Base-by-base conservation (phyloP, 75 land plant species). In the Cunninghamia lanceolata region DNA sequence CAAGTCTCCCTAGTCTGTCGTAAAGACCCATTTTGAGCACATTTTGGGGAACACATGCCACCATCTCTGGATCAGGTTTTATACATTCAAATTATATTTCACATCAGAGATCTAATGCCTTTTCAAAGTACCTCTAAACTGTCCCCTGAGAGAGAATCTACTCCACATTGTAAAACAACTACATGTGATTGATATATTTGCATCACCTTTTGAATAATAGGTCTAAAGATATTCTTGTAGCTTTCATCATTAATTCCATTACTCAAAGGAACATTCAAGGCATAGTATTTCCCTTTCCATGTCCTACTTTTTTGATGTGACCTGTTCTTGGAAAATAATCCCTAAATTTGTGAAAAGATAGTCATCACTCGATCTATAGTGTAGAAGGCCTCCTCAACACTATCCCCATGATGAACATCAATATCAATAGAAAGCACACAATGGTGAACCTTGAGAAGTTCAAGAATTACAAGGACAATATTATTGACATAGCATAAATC, bases 291-390 rank as follows among this genome's bases (percentile, higher is more conserved):
- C 82, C 91, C 91, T 82, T 85, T 85, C 13, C 91, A 85, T 85
- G 73, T 42, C 91, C 91, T 16, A 88, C 45, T 63, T 90, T 89
- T 52, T 68, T 73, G 15, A 90, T 70, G 53, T 90, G 91, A 11
- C 91, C 91, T 50, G 91, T 88, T 3, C 91, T 89, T n/a, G 89
- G 91, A 82, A 90, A 90, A 54, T 90, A 90, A 82, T 90, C 91
- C 43, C 91, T 89, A 83, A 88, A 90, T 85, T 90, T 90, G 52
- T 90, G 89, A 66, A 90, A 90, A 35, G 91, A 90, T 70, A 30
- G 91, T 90, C 91, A 90, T 90, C 42, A 90, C 91, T 30, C 91
- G 78, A 42, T 90, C 87, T 28, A 87, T 90, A 47, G 91, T 86
- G 73, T 90, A 90, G 68, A 90, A 90, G 38, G 91, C 91, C 80